Evolutionary conservation across 2,329 filamentous ascomycete genomes (phyloP), one percentile per base, ranked within the genome.

Genomic region (Ophiostoma quercus): DNA sequence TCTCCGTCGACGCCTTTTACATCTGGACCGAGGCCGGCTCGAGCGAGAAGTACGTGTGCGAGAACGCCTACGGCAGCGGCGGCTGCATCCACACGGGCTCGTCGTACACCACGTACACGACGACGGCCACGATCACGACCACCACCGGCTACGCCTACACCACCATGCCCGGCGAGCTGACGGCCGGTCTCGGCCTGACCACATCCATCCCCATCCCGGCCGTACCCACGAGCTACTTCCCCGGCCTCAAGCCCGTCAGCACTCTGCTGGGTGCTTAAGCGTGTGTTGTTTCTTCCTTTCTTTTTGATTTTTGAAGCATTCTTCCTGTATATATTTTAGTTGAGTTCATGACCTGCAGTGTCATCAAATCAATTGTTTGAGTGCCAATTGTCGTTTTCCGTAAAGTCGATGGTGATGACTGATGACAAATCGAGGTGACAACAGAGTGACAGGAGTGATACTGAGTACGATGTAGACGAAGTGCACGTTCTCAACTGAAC

Each of bases 11-110:
- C 19, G 68, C 74, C 69, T 74, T 76, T 51, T 68, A 70, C 54
- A 67, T 76, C 3, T 74, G 74, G 73, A 74, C 74, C n/a, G 73
- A 74, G 66, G 57, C 71, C 29, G 73, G 72, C 19, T 65, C 68
- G 11, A 47, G 29, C 6, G 70, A 72, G 47, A 47, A 71, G 8
- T 73, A 73, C 51, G 71, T 72, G 34, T 75, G 74, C 68, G 60
- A 62, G 37, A 75, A 73, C 57, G 71, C 73, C 6, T 75, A 74
- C 47, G 74, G 74, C 12, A 63, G 1, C 5, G 74, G 74, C 1
- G 74, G 37, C 5, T 75, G 74, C 37, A 67, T 75, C 32, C 3
- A 54, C 22, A 19, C n/a, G 22, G 39, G n/a, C 51, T 16, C 37
- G 57, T 29, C 14, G 29, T 25, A 11, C 66, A 67, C 57, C 65